phyloP scores from a whole-genome alignment of 805 yeast genomes.

The Metschnikowia rubicola region DNA sequence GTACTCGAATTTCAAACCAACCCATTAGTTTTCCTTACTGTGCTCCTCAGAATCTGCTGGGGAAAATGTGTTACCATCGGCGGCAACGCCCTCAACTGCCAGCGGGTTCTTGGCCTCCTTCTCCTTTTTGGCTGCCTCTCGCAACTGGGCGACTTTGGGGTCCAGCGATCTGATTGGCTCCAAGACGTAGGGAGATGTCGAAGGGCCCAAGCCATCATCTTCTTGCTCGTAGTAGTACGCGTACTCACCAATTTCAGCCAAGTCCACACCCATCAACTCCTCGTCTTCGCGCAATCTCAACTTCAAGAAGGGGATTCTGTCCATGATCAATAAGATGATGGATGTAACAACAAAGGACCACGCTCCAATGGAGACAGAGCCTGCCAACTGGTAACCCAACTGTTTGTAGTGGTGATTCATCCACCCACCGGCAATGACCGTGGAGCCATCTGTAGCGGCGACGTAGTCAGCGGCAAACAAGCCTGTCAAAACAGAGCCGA shows the following conservation, averaged over 20 bases:
- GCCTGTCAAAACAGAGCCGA: slow-evolving; percentile 84
- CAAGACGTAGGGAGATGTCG: slow-evolving; percentile 50
- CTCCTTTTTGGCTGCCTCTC: slow-evolving; percentile 22
- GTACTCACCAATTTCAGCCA: slow-evolving; percentile 86
- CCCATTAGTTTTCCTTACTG: slow-evolving; percentile 8
- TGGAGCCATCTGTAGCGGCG: slow-evolving; percentile 74
- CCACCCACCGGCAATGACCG: slow-evolving; percentile 78
- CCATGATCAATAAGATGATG: slow-evolving; percentile 60
- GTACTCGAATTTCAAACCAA: too few relatives aligned
- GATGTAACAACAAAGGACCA: slow-evolving; percentile 79
- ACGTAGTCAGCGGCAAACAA: slow-evolving; percentile 89
- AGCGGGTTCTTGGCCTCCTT: slow-evolving; percentile 6
- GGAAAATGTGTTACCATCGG: slow-evolving; percentile 14
- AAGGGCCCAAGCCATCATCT: slow-evolving; percentile 26
- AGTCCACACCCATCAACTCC: slow-evolving; percentile 85
- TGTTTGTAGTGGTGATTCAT: slow-evolving; percentile 77
- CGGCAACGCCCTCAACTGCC: slow-evolving; percentile 12
- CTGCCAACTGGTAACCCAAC: slow-evolving; percentile 86
- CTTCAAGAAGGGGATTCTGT: slow-evolving; percentile 75
- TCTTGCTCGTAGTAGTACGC: slow-evolving; percentile 68
- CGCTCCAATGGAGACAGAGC: slow-evolving; percentile 60
- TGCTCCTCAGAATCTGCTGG: slow-evolving; percentile 14
- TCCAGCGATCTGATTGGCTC: slow-evolving; percentile 72
- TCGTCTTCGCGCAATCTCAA: slow-evolving; percentile 82
- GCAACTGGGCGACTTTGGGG: slow-evolving; percentile 35